Conservation (phyloP, 257 asterid species). For the Nicotiana undulata region DNA sequence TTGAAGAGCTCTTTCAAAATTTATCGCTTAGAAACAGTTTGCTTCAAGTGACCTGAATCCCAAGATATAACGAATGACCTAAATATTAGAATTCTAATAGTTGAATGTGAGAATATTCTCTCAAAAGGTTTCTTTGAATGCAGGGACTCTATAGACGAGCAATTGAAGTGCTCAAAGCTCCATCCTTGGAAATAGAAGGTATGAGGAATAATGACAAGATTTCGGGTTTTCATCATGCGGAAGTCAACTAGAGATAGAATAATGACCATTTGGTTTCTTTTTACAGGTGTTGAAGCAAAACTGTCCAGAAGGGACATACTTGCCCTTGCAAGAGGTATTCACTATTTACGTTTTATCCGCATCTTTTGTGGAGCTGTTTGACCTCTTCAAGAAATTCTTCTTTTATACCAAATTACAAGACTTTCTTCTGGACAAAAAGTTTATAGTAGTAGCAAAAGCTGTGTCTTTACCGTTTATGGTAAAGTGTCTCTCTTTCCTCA, state of each 20-base stretch:
- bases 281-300: conserved; percentile 30
- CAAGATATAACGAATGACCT: background rate
- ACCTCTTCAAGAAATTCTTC: background rate
- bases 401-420: background rate
- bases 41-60: background rate
- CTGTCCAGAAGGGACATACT: conserved; percentile 49
- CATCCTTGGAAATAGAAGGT: conserved; percentile 62
- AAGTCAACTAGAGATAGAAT: background rate
- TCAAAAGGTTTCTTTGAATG: background rate
- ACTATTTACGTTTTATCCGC: background rate
- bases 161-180: conserved; percentile 77
- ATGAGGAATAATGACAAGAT: background rate
- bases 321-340: conserved; percentile 82
- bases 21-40: background rate
- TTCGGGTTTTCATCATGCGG: background rate
- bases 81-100: background rate
- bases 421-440: background rate
- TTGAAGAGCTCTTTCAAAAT: background rate
- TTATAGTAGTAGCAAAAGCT: background rate
- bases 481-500: background rate
- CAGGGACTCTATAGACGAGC: conserved; percentile 95
- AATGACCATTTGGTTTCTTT: background rate
- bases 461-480: background rate
- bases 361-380: background rate
- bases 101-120: background rate